A percentile compares a stretch with the other conserved stretches of the same genome.
Evolutionary conservation across 768 basidiomycete species (phyloP).

Genomic region (Kwoniella mangroviensis): DNA sequence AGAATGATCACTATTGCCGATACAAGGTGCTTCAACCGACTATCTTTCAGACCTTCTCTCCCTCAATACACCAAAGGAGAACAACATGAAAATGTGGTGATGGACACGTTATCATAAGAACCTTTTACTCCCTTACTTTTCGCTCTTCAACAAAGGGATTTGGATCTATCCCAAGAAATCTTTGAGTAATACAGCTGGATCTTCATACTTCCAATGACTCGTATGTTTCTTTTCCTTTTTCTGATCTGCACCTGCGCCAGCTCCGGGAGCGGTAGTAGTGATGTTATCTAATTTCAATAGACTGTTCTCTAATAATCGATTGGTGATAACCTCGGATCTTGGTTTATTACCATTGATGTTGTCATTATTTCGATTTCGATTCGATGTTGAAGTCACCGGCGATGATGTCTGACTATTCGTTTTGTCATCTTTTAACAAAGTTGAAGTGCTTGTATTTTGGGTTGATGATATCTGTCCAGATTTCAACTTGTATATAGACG

Average conservation of each 20-base stretch:
- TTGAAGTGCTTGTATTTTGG: neutral
- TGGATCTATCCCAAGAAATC: conserved; percentile 43
- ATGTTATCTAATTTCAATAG: conserved; percentile 42
- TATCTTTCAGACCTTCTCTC: no score
- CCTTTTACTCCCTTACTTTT: neutral
- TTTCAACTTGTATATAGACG: conserved; percentile 34
- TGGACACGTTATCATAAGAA: no score
- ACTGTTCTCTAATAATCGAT: conserved; percentile 22
- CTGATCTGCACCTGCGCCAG: conserved; percentile 26
- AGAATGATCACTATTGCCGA: no score
- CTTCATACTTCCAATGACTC: conserved; percentile 54
- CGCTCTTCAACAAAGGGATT: neutral
- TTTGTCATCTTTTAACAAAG: neutral
- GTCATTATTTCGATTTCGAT: neutral
- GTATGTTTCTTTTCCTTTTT: conserved; percentile 52
- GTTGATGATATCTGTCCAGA: conserved; percentile 1
- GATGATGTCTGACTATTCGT: neutral
- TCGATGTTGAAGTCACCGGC: neutral
- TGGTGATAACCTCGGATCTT: conserved; percentile 7
- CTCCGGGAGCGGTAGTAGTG: conserved; percentile 30
- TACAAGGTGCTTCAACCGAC: no score
- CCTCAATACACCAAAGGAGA: no score
- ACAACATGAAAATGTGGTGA: no score
- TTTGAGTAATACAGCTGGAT: conserved; percentile 52
- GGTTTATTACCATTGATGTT: conserved; percentile 1